Base-by-base conservation (phyloP, 768 basidiomycete species). In the Xerocomellus intermedius region DNA sequence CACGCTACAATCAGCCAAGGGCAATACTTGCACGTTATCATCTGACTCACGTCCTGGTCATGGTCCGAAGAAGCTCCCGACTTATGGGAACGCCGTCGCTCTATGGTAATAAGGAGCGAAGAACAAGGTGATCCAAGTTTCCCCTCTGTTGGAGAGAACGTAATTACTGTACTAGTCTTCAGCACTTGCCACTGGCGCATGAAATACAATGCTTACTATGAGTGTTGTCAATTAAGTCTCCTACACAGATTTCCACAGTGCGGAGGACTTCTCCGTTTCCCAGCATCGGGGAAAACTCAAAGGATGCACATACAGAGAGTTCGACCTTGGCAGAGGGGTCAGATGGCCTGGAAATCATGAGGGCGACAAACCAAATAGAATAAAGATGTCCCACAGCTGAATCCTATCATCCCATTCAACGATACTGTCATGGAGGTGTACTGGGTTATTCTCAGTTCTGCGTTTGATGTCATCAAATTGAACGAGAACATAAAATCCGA, bases 281-380 rank as follows among this genome's bases (percentile, higher is more conserved):
- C 5, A 55, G 10, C 54, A 50, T 50, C 2, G 54, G 54, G 3
- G 43, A 38, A 26, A 44, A 41, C 14, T 55, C 49, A 13, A 52
- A 55, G 1, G 54, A 52, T 38, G 54, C 54, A 9, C 26, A 51
- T 2, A 55, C n/a, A 17, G 4, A 12, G 10, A 33, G 12, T 33
- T 13, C 12, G 32, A 33, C 32, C 32, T 12, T 33, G 32, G 32
- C 16, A 7, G 49, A 39, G 12, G 13, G 19, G 1, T 33, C 42
- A 8, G 43, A 52, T 0, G 54, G 49, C n/a, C 54, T 55, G 10
- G 2, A 12, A 16, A 17, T 32, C 35, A 24, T 44, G 8, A 50
- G 17, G 14, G 28, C 2, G 2, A 12, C 3, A 19, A 19, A 17
- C 12, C 9, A 5, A 13, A 3, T 12, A 16, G 8, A 33, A 22